Percentiles rank a stretch among this genome's conserved stretches.
Evolutionary conservation across 305 asterid genomes (phyloP).

Genomic region (Fraxinus greggii): DNA sequence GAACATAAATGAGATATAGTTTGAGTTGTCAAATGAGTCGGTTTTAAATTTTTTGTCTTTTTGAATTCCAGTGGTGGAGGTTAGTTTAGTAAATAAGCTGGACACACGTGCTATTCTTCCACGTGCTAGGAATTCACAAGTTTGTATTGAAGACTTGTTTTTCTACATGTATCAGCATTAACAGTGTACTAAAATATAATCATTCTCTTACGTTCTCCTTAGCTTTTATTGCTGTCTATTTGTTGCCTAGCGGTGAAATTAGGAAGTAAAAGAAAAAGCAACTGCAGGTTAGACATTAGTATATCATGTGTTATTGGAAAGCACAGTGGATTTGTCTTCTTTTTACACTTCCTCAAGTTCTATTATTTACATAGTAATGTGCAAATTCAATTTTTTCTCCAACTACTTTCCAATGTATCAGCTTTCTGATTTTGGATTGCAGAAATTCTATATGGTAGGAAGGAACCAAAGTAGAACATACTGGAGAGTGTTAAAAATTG

Average conservation of each 20-base stretch:
- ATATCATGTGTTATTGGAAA: not conserved
- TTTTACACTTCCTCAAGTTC: not conserved
- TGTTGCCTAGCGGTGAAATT: not conserved
- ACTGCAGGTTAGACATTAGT: not conserved
- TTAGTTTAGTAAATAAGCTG: conserved; percentile 14
- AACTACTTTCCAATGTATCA: not conserved
- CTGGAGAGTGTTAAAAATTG: conserved; percentile 87
- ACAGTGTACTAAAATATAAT: not conserved
- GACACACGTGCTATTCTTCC: conserved; percentile 8
- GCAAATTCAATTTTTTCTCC: conserved; percentile 9
- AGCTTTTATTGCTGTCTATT: not conserved
- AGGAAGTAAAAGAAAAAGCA: not conserved
- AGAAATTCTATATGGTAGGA: conserved; percentile 90
- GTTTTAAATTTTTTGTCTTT: conserved; percentile 3
- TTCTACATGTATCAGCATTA: not conserved
- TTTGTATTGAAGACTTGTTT: conserved; percentile 9
- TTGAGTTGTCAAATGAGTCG: not conserved
- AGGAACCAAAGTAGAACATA: conserved; percentile 80
- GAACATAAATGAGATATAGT: not conserved
- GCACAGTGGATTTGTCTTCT: conserved; percentile 1
- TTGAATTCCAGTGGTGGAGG: not conserved
- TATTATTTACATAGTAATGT: not conserved
- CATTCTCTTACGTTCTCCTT: not conserved
- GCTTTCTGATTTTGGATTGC: conserved; percentile 36
- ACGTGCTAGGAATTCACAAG: conserved; percentile 7